Conservation (phyloP, 345 rosid genomes). For the Populus euphratica region DNA sequence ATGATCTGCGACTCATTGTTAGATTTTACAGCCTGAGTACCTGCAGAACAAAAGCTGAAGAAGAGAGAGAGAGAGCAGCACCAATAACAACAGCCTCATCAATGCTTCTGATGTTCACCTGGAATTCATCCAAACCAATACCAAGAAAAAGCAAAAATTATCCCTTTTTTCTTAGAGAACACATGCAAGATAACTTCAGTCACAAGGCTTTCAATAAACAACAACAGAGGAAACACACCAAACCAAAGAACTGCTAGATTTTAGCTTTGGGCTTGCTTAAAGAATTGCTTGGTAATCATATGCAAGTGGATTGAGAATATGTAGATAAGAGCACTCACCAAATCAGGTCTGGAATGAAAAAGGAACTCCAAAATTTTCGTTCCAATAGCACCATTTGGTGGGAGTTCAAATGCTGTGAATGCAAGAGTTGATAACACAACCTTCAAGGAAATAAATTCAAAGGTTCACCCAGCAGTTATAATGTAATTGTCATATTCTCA, state of each 20-base stretch:
- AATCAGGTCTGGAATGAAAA: conserved; percentile 83
- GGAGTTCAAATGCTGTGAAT: conserved; percentile 96
- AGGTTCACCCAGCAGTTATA: conserved; percentile 5
- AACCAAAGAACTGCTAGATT: not conserved
- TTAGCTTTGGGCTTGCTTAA: not conserved
- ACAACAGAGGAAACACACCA: not conserved
- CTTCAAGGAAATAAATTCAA: conserved; percentile 34
- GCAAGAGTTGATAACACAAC: conserved; percentile 88
- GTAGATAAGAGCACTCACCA: conserved; percentile 46
- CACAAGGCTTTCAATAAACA: not conserved
- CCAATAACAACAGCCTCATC: conserved; percentile 97
- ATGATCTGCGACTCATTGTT: not conserved
- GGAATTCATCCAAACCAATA: conserved; percentile 12
- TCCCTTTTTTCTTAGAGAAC: not conserved
- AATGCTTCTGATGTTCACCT: conserved; percentile 95
- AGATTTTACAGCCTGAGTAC: conserved; percentile 37
- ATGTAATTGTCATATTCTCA: not conserved
- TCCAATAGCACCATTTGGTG: conserved; percentile 94
- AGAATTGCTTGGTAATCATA: not conserved
- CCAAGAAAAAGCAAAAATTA: not conserved
- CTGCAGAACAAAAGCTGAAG: conserved; percentile 97
- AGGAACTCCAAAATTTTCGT: conserved; percentile 83
- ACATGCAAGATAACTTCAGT: not conserved
- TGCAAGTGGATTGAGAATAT: conserved; percentile 1
- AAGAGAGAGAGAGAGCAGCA: conserved; percentile 91